Conservation (phyloP, 1,284 basidiomycete genomes). For the Ustilago bromivora region DNA sequence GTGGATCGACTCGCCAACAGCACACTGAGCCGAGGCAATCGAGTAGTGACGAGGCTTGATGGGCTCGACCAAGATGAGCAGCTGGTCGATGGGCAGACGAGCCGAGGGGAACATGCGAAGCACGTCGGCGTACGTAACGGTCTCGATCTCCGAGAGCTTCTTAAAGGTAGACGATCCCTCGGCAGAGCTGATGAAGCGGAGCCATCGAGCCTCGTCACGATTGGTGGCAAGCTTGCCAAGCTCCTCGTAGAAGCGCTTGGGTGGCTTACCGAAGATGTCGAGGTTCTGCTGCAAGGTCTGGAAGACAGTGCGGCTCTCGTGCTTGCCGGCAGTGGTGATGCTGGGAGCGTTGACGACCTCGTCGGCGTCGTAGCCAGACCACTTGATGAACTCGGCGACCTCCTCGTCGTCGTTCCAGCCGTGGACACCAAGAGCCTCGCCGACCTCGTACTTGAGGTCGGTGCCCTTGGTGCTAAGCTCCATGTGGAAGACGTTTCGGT, state of each 20-base stretch:
- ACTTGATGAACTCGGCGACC: slow-evolving; percentile 86
- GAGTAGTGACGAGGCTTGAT: slow-evolving; percentile 97
- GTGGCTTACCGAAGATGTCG: slow-evolving; percentile 94
- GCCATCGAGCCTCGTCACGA: slow-evolving; percentile 81
- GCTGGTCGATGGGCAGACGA: slow-evolving; percentile 79
- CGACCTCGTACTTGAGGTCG: slow-evolving; percentile 92
- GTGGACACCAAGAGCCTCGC: slow-evolving; percentile 95
- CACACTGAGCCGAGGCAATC: slow-evolving; percentile 93
- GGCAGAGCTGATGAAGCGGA: slow-evolving; percentile 91
- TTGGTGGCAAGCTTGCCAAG: slow-evolving; percentile 82
- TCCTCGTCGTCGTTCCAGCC: slow-evolving; percentile 96
- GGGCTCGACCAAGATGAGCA: slow-evolving; percentile 81
- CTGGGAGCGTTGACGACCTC: slow-evolving; percentile 83
- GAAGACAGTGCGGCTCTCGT: slow-evolving; percentile 88
- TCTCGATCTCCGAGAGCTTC: slow-evolving; percentile 93
- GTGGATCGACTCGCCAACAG: slow-evolving; percentile 93
- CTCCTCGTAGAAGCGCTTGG: slow-evolving; percentile 93
- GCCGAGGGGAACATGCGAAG: slow-evolving; percentile 84
- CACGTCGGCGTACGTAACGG: slow-evolving; percentile 91
- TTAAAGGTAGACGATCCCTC: slow-evolving; percentile 94
- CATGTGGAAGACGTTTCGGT: slow-evolving; percentile 98
- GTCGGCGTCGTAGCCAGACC: slow-evolving; percentile 89
- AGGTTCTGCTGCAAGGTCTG: slow-evolving; percentile 96
- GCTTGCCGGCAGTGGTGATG: slow-evolving; percentile 70
- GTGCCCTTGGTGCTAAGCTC: slow-evolving; percentile 94